Conservation (phyloP, 1,139 yeast species). For the Hemisphaericaspora lyxosophila region DNA sequence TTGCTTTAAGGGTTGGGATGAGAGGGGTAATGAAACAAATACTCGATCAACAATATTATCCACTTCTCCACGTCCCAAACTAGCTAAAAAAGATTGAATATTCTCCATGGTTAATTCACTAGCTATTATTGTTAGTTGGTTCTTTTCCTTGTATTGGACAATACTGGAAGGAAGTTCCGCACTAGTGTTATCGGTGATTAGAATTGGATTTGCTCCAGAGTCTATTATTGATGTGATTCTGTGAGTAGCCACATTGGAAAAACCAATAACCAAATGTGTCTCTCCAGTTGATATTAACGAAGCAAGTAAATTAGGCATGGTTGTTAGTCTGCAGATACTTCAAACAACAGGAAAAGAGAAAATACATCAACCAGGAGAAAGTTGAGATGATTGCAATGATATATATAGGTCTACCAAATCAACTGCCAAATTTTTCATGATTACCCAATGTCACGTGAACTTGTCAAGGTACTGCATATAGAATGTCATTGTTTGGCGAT, state of each 20-base stretch:
- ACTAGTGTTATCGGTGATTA: conserved; percentile 32
- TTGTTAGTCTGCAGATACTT: too few relatives aligned
- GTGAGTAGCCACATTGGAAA: conserved; percentile 45
- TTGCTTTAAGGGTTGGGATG: conserved; percentile 27
- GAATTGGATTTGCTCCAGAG: conserved; percentile 59
- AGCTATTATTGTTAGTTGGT: conserved; percentile 30
- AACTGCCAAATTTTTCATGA: conserved; percentile 8
- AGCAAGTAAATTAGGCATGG: conserved; percentile 44
- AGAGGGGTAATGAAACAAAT: conserved; percentile 53
- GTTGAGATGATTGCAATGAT: conserved; percentile 5
- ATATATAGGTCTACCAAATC: too few relatives aligned
- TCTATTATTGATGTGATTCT: conserved; percentile 51
- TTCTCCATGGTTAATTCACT: conserved; percentile 33
- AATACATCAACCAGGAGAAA: too few relatives aligned
- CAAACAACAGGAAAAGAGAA: neutral
- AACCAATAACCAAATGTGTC: conserved; percentile 62
- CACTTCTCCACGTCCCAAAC: conserved; percentile 63
- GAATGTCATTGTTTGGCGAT: too few relatives aligned
- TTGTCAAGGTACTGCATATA: neutral
- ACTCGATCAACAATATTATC: conserved; percentile 70
- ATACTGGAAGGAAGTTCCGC: conserved; percentile 23
- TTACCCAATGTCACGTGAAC: conserved; percentile 24
- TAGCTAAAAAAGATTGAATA: conserved; percentile 6
- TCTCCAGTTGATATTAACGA: conserved; percentile 54
- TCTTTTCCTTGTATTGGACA: conserved; percentile 19